Evolutionary conservation across 202 grass and related monocot genomes (phyloP), one percentile per base, ranked within the genome.

Genomic region (Panicum virgatum): DNA sequence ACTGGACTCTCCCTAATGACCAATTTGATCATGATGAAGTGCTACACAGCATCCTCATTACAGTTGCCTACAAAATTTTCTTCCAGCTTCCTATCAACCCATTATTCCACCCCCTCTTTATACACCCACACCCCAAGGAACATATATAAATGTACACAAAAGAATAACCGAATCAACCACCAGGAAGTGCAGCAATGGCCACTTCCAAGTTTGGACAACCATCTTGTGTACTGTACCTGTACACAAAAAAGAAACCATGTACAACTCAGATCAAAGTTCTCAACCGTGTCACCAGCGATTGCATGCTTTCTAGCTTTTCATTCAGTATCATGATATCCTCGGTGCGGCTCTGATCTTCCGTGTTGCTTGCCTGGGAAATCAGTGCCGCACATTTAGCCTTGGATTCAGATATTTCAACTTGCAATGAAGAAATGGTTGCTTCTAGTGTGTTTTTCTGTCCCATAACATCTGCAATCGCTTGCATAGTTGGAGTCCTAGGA

Each of bases 291-390:
- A 96, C 79, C 42, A 99, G 62, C 56, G 82, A 85, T 82, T 99
- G 96, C 89, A 99, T 94, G 85, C 74, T 92, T 81, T 96, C 91
- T 0, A 99, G 91, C 83, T 88, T 99, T 71, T 94, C 87, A 4
- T 51, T 75, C 80, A 99, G 80, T 53, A 86, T 78, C 72, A 84
- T 85, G 44, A 93, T 72, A 77, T 90, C 91, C 62, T 89, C 82
- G 0, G 85, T 40, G 1, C 12, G 61, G 15, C 52, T 84, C 45
- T 90, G 85, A 48, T 82, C 82, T 32, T 84, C 87, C 5, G 11
- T 22, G 30, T 34, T 76, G 58, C 75, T 88, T 22, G 84, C 57
- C 60, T 88, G 71, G 56, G 90, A 91, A 66, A 89, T 50, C 9
- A 99, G 80, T n/a, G 77, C 39, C 4, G 71, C 36, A 30, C 91